phyloP scores from a whole-genome alignment of 1,284 basidiomycete species.

The Rhodotorula sp. region DNA sequence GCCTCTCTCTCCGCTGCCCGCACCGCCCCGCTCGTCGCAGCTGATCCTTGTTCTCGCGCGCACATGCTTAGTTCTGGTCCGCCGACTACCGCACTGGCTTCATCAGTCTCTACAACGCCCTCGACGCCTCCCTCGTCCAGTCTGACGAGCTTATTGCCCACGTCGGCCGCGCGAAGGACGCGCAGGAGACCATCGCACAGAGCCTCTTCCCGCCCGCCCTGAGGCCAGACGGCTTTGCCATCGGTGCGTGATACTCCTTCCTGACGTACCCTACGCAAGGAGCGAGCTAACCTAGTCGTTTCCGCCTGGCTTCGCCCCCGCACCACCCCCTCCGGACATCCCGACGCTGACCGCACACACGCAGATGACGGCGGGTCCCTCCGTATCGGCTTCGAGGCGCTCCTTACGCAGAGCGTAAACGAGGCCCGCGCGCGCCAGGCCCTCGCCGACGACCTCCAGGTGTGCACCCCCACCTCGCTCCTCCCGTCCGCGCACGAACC shows the following conservation, averaged over 20 bases:
- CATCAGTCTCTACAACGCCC: constrained; percentile 19
- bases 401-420: constrained; percentile 23
- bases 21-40: neutral
- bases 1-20: neutral
- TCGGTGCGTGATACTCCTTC: constrained; percentile 10
- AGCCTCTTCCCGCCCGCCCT: constrained; percentile 27
- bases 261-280: neutral
- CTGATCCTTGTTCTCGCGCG: neutral
- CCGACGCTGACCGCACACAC: neutral
- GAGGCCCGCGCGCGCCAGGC: constrained; percentile 25
- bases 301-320: neutral
- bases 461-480: neutral
- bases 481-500: neutral
- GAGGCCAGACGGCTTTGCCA: constrained; percentile 25
- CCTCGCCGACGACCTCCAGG: constrained; percentile 35
- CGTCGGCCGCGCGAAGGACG: constrained; percentile 3
- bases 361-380: constrained; percentile 37
- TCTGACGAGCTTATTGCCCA: constrained; percentile 26
- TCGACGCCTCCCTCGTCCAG: constrained; percentile 19
- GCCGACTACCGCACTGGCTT: constrained; percentile 36
- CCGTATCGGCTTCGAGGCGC: constrained; percentile 35
- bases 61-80: constrained; percentile 36
- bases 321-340: neutral
- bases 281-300: too few species aligned
- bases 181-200: constrained; percentile 11